A percentile compares a stretch with the other conserved stretches of the same genome.
These are phyloP conservation scores for Halophytophthora batemanensis DNA, from an alignment of 352 stramenopile species.

Conservation along the genomic window DNA sequence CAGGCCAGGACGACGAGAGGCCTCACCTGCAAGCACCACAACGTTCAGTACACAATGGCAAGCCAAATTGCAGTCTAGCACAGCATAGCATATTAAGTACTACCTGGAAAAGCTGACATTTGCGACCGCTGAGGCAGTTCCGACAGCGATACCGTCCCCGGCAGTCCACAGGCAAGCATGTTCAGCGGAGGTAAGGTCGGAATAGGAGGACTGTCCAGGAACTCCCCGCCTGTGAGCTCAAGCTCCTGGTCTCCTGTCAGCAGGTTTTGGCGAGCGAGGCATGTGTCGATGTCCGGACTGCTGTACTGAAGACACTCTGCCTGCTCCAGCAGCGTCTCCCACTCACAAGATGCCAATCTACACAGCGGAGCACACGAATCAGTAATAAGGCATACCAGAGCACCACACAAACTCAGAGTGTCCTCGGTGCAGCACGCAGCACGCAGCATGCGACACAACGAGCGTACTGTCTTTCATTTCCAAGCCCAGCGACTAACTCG, in stretches of 20 bases:
- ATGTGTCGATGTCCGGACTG: slow-evolving; percentile 59
- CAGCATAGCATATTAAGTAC: neutral
- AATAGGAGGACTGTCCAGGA: slow-evolving; percentile 53
- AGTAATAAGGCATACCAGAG: neutral
- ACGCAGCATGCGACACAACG: no score
- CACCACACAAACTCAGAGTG: no score
- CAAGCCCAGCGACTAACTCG: slow-evolving; percentile 7
- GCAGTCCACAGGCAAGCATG: slow-evolving; percentile 8
- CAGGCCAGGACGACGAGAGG: slow-evolving; percentile 24
- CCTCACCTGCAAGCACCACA: slow-evolving; percentile 7
- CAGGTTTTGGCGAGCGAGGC: slow-evolving; percentile 28
- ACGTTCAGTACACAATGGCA: neutral
- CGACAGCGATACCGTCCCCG: slow-evolving; percentile 13
- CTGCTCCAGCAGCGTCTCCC: slow-evolving; percentile 52
- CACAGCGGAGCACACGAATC: neutral
- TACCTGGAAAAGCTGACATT: neutral
- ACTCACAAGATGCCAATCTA: slow-evolving; percentile 37
- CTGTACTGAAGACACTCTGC: slow-evolving; percentile 52
- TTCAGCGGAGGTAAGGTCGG: slow-evolving; percentile 21
- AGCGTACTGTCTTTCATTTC: slow-evolving; percentile 23
- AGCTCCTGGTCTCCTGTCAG: slow-evolving; percentile 62
- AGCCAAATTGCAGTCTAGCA: slow-evolving; percentile 4
- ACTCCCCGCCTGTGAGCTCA: slow-evolving; percentile 57
- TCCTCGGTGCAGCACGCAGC: no score
- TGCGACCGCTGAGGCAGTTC: slow-evolving; percentile 16